Base-by-base conservation (phyloP, 257 asterid species). In the Solanum appendiculatum region DNA sequence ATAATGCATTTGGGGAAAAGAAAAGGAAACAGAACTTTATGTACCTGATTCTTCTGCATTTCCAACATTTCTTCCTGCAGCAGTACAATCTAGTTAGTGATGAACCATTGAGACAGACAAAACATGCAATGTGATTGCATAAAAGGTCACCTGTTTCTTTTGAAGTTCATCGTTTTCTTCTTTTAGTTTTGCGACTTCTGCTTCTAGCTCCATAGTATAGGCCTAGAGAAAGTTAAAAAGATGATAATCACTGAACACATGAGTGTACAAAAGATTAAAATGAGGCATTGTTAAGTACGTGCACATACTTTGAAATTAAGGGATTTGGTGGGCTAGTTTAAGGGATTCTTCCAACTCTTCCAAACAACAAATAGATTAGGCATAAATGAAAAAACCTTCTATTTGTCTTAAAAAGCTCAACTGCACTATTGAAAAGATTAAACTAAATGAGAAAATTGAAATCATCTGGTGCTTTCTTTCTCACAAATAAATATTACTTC, bases 151-250 rank as follows among this genome's bases (percentile, higher is more conserved):
- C 95, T 94, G 98, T 88, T 93, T 96, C 93, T 91, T 93, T 87
- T 66, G 89, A 91, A 96, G 89, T 88, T 90, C 91, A 85, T 93
- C 92, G 72, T 95, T 95, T 90, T 96, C 99, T 91, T 95, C 99
- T 91, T 96, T 96, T 83, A 96, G 90, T 88, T 94, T 94, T 72
- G 97, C 96, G 42, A 95, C 96, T 93, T 96, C 99, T 66, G 91
- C 97, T 93, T 96, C 99, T 93, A 96, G 89, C 87, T 96, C 99
- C 92, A 85, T 88, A 1, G 95, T 96, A 87, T 94, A 95, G 23
- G 99, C 99, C 99, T 95, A 83, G 14, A 74, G 87, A 42, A n/a
- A 60, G 39, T 12, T 51, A 77, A 86, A 85, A 25, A 89, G 54
- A 3, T 42, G 0, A n/a, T 78, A 44, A 16, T 78, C 84, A 44